phyloP scores from a whole-genome alignment of 257 asterid species.

The Rauvolfia tetraphylla region DNA sequence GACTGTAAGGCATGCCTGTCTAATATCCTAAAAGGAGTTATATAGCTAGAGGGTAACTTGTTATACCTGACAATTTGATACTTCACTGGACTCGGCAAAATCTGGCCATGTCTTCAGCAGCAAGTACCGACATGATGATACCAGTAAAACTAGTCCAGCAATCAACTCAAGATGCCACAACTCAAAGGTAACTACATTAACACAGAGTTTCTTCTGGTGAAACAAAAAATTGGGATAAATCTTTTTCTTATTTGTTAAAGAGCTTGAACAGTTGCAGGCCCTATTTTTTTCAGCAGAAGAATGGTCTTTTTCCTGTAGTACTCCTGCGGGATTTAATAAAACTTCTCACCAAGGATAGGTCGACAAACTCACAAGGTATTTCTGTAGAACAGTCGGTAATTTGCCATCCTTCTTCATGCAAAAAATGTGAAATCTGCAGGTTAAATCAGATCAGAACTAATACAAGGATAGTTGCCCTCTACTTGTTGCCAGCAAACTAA shows the following conservation, averaged over 20 bases:
- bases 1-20: background rate
- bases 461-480: background rate
- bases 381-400: slow-evolving; percentile 55
- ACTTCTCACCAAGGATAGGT: background rate
- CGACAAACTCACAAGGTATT: slow-evolving; percentile 51
- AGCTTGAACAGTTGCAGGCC: background rate
- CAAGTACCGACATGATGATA: slow-evolving; percentile 71
- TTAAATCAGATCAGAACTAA: slow-evolving; percentile 14
- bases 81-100: slow-evolving; percentile 78
- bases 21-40: background rate
- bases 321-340: background rate
- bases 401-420: slow-evolving; percentile 69
- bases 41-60: background rate
- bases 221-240: background rate
- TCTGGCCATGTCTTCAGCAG: slow-evolving; percentile 74
- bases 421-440: slow-evolving; percentile 65
- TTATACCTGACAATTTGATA: slow-evolving; percentile 74
- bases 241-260: background rate
- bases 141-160: slow-evolving; percentile 58
- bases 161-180: slow-evolving; percentile 72
- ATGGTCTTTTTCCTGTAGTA: background rate
- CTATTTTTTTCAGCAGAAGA: background rate
- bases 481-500: background rate
- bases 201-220: slow-evolving; percentile 13
- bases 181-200: slow-evolving; percentile 60